Base-by-base conservation (phyloP, 2,329 filamentous ascomycete genomes). In the Penicillium brevicompactum region DNA sequence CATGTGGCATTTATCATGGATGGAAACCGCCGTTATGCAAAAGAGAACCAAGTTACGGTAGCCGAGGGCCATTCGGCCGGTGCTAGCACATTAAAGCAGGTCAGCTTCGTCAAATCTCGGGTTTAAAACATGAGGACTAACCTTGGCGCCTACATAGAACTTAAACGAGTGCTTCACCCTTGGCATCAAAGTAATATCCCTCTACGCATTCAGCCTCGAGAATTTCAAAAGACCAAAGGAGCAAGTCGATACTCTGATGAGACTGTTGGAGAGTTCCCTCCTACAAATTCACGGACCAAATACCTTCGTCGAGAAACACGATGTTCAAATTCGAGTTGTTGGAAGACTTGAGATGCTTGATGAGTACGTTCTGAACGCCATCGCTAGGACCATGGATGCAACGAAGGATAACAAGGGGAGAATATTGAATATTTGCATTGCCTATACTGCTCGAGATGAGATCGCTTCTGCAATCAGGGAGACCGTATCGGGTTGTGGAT, bases 1-100 rank as follows among this genome's bases (percentile, higher is more conserved):
- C 49, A 60, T 46, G 34, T 60, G 10, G 58, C 52, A 5, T 44
- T 59, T 37, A 54, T 57, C 27, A 57, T 59, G 58, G 57, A 60
- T 18, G 57, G 57, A 9, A 60, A 59, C 21, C 53, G 58, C n/a
- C 57, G 49, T 6, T 59, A 56, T 16, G 57, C 57, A 31, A 50
- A 38, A 30, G 18, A 34, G 4, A 32, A 47, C 11, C 7, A 21
- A 18, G 31, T 50, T 5, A 34, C 30, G 5, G n/a, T 50, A 3
- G 30, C 40, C 2, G 30, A 22, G 16, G 48, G 48, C 1, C 31
- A 43, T 13, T 37, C 41, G 5, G 38, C 48, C 21, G 48, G 48
- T 37, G 21, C n/a, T 6, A 34, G 16, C 5, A 21, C 18, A 24
- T 14, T 44, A 45, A 30, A 31, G 8, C 27, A 49, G 16, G 46